Evolutionary conservation across 106 monocot species (phyloP).

Genomic region (Allium cepa): DNA sequence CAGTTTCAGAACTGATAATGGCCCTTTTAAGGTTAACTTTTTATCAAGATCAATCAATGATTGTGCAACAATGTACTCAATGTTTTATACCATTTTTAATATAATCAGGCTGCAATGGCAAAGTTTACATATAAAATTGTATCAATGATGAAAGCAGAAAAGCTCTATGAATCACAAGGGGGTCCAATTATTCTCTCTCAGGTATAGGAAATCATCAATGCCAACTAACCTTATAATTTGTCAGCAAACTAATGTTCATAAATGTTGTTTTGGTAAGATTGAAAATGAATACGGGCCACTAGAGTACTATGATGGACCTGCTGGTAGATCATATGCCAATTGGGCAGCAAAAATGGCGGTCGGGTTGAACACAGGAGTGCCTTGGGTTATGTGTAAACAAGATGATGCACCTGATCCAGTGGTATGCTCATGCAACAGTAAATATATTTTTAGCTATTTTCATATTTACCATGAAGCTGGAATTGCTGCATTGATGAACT

Average conservation of each 20-base stretch:
- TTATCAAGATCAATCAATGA: not conserved
- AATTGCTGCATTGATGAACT: too few species aligned
- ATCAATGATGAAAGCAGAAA: slow-evolving; percentile 80
- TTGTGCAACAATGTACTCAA: too few species aligned
- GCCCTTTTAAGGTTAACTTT: slow-evolving; percentile 75
- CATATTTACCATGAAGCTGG: too few species aligned
- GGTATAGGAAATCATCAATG: slow-evolving; percentile 14
- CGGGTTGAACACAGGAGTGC: slow-evolving; percentile 66
- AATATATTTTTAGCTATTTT: too few species aligned
- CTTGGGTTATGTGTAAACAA: slow-evolving; percentile 98
- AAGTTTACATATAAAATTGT: slow-evolving; percentile 83
- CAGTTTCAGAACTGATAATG: slow-evolving; percentile 91
- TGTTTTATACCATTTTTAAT: not conserved
- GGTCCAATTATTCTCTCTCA: slow-evolving; percentile 92
- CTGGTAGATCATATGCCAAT: slow-evolving; percentile 46
- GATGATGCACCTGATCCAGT: slow-evolving; percentile 96
- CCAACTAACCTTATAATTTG: not conserved
- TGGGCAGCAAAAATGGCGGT: slow-evolving; percentile 91
- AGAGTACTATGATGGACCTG: slow-evolving; percentile 46
- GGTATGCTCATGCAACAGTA: slow-evolving; percentile 27
- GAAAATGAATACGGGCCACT: slow-evolving; percentile 85
- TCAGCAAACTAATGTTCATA: not conserved
- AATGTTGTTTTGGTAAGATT: slow-evolving; percentile 25
- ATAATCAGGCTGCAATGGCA: slow-evolving; percentile 56
- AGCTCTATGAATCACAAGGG: slow-evolving; percentile 72